Base-by-base conservation (phyloP, 345 rosid species). In the Capsella bursapastoris region DNA sequence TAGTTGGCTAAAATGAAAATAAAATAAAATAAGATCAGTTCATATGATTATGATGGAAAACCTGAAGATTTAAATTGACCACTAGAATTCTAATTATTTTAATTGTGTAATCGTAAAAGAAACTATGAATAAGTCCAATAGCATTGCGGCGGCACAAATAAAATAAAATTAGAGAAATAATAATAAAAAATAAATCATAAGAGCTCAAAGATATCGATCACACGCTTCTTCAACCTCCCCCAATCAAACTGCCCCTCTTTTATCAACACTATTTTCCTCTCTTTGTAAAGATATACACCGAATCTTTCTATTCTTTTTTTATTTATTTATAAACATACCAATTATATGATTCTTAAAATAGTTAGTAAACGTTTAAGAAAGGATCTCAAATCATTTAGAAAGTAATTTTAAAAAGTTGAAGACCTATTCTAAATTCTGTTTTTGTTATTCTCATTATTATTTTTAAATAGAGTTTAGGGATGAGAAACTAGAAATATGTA, bases 141-240 rank as follows among this genome's bases (percentile, higher is more conserved):
- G 10, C n/a, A 68, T 75, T 75, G 57, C 74, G 74, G 79, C 79
- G 69, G 57, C 63, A 61, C 12, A 66, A 41, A 22, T 31, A 51
- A 59, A 59, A 6, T 14, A 51, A 28, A 35, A 45, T 0, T 4
- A 34, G 16, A 47, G 25, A 22, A 22, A 22, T 22, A 22, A 22
- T 22, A 22, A 22, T 22, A 41, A 0, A 3, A 5, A 49, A 52
- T 27, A 2, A 69, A 76, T 69, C 50, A 75, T 53, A 52, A 68
- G 22, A 22, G 64, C 79, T 62, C 70, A 45, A 76, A 76, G 75
- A 69, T 69, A 4, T 68, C 49, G 57, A 57, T 47, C 75, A 76
- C 79, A 76, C 79, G 79, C 75, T 69, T 69, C 75, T 69, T 69
- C 75, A 76, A 68, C 51, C 65, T 62, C 70, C 50, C 31, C 49